Percentiles rank a stretch among this genome's conserved stretches.
Evolutionary conservation across 2,329 filamentous ascomycete species (phyloP).

Genomic region (Diaporthe australafricana): DNA sequence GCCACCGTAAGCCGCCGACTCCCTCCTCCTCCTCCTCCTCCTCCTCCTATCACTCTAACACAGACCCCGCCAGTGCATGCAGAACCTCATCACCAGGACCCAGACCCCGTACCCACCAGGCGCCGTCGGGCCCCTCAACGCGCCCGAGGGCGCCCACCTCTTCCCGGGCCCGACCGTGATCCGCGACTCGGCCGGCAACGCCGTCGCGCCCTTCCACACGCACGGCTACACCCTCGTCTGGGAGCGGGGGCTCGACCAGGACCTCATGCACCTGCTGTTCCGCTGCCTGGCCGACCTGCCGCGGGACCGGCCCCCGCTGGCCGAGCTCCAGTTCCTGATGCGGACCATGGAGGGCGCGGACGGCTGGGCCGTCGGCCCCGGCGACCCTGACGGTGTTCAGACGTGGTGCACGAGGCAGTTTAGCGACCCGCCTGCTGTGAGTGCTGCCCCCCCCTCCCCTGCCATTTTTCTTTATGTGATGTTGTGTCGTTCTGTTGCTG

Average conservation of each 20-base stretch:
- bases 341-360: background rate
- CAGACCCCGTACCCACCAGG: background rate
- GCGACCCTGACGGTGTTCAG: background rate
- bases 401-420: background rate
- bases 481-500: too few species aligned
- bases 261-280: background rate
- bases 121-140: constrained; percentile 1
- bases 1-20: background rate
- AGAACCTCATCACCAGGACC: constrained; percentile 1
- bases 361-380: background rate
- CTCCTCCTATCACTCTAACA: background rate
- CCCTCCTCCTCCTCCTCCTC: rapidly evolving
- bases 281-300: background rate
- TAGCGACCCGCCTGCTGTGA: background rate
- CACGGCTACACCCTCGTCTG: background rate
- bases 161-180: background rate
- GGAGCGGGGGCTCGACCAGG: background rate
- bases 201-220: background rate
- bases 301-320: too few species aligned
- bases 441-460: background rate
- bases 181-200: background rate
- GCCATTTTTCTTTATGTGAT: background rate
- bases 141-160: background rate
- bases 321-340: background rate
- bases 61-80: background rate